Conservation (phyloP, 495 filamentous ascomycete genomes). For the Aspergillus nidulans region DNA sequence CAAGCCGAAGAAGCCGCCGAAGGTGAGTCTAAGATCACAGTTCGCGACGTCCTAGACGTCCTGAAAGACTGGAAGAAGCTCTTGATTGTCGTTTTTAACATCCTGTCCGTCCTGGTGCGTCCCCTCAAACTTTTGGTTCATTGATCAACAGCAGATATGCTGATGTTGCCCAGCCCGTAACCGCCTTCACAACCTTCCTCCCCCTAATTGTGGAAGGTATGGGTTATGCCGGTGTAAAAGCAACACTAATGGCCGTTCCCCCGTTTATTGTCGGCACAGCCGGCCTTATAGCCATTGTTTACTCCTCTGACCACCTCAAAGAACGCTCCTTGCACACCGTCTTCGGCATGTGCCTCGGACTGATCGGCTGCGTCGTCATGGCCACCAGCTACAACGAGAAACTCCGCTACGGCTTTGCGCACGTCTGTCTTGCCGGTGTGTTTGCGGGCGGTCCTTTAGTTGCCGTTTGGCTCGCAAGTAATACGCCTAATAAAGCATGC, state of each 20-base stretch:
- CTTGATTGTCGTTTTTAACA: constrained; percentile 1
- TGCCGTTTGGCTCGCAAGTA: constrained; percentile 1
- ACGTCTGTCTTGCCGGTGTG: constrained; percentile 2
- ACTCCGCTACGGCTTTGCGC: constrained; percentile 5
- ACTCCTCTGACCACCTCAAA: constrained; percentile 3
- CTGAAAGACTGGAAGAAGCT: constrained; percentile 5
- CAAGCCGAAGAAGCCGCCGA: not conserved
- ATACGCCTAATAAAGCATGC: not conserved
- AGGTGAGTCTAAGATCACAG: not conserved
- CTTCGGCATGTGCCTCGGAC: constrained; percentile 2
- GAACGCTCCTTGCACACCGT: constrained; percentile 4
- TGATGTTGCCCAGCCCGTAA: not conserved
- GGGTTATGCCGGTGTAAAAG: constrained; percentile 2
- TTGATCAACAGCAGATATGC: no score
- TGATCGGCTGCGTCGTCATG: constrained; percentile 2
- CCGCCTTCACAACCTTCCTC: constrained; percentile 3
- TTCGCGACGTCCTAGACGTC: not conserved
- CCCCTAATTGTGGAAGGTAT: constrained; percentile 4
- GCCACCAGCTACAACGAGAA: not conserved
- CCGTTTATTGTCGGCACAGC: constrained; percentile 3
- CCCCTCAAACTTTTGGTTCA: not conserved
- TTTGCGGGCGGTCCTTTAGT: not conserved
- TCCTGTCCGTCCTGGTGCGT: constrained; percentile 4
- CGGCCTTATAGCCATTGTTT: not conserved
- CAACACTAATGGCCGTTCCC: constrained; percentile 3